Percentiles rank a stretch among this genome's conserved stretches.
Conservation (phyloP, 2,329 filamentous ascomycete genomes). For the Boeremia exigua region DNA sequence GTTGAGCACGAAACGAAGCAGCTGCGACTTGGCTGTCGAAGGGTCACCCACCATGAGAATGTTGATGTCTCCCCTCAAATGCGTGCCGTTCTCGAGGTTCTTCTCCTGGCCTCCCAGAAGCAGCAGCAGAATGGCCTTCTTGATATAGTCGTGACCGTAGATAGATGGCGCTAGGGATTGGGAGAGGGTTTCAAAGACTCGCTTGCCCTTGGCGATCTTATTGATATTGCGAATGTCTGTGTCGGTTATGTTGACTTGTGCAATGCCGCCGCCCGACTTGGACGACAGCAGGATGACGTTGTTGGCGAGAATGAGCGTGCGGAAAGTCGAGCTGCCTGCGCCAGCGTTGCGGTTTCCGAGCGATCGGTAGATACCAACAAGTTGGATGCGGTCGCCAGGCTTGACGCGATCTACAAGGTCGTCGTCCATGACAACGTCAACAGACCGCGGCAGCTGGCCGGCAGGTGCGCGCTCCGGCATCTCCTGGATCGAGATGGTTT, state of each 20-base stretch:
- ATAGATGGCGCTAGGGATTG: constrained; percentile 96
- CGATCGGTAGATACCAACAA: constrained; percentile 95
- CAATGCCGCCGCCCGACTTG: constrained; percentile 93
- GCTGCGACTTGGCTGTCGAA: constrained; percentile 97
- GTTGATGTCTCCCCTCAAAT: constrained; percentile 98
- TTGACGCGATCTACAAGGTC: constrained; percentile 95
- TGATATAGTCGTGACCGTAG: constrained; percentile 95
- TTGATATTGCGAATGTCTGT: constrained; percentile 99
- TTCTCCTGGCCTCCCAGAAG: constrained; percentile 96
- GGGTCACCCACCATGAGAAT: constrained; percentile 99
- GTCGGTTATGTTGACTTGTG: constrained; percentile 90
- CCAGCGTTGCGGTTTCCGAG: constrained; percentile 93
- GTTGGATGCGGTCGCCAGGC: constrained; percentile 92
- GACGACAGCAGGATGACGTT: constrained; percentile 94
- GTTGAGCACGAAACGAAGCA: constrained; percentile 95
- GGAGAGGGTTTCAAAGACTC: constrained; percentile 89
- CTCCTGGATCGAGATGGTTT: constrained; percentile 97
- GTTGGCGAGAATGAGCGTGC: constrained; percentile 91
- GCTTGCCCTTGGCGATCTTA: constrained; percentile 92
- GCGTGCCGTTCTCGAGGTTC: constrained; percentile 96
- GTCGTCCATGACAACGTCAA: constrained; percentile 96
- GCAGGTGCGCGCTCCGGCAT: constrained; percentile 98
- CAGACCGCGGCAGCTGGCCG: constrained; percentile 90
- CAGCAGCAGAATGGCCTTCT: constrained; percentile 96
- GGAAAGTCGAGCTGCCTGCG: constrained; percentile 90